Evolutionary conservation across 2,329 filamentous ascomycete genomes (phyloP), one percentile per base, ranked within the genome.

Genomic region (Aspergillus pseudoviridinutans): DNA sequence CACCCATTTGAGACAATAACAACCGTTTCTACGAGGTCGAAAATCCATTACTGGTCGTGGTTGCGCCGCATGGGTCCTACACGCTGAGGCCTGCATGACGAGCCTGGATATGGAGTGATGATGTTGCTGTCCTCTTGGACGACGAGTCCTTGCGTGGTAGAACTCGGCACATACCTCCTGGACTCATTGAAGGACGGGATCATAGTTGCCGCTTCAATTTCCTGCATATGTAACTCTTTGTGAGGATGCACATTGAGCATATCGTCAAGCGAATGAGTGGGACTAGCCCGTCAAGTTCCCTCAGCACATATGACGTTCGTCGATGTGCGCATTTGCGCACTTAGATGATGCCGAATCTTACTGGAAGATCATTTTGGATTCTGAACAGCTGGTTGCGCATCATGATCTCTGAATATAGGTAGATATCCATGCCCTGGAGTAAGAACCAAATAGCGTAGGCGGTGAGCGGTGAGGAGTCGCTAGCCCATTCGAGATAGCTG

Each of bases 401-500:
- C 3, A 17, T 38, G 5, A 6, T 38, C 32, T 38, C 4, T 32
- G 29, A 14, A 14, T 1, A 1, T 14, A 32, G 2, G 29, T 29
- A 4, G 28, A 12, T 32, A 14, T n/a, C 32, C 32, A 54, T 50
- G 28, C 28, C 10, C 10, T 29, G 35, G 25, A 53, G 46, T 41
- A 50, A 55, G 27, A 38, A 59, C 53, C 22, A 55, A 63, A 61
- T 29, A 29, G 24, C 53, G 64, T 51, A 68, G 66, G 66, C 66
- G 66, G 66, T 68, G 65, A 67, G 58, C 22, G 20, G 25, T 28
- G 24, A 25, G 50, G 50, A 55, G 58, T 64, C 62, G 61, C 66
- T 69, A 70, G 62, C 65, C 66, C 42, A 55, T 60, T 69, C 59
- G 49, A 65, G 69, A 68, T 66, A 71, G 63, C 66, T 68, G 68